Conservation (phyloP, 345 rosid species). For the Excoecaria cochinchinensis region DNA sequence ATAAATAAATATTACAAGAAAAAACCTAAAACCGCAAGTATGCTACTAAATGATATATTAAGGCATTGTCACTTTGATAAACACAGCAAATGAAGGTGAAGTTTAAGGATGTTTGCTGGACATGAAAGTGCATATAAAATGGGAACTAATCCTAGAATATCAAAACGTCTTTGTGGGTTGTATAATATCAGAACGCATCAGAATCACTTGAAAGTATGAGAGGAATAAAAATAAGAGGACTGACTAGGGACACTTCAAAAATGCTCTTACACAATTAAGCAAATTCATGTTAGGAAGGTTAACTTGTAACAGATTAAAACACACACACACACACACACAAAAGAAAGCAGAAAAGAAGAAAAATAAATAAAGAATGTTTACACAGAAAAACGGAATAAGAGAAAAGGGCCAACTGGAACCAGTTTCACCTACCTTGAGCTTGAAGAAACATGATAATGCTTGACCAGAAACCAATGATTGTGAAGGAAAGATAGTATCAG, state of each 20-base stretch:
- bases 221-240: not conserved
- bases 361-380: not conserved
- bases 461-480: conserved; percentile 69
- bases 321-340: not conserved
- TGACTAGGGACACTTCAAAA: not conserved
- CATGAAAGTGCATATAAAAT: no score
- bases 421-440: conserved; percentile 64
- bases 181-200: not conserved
- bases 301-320: not conserved
- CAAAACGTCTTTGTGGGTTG: no score
- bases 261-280: not conserved
- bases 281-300: not conserved
- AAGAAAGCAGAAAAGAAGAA: conserved; percentile 1
- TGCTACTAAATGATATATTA: not conserved
- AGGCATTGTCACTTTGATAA: not conserved
- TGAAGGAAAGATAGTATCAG: conserved; percentile 59
- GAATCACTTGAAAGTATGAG: not conserved
- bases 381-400: not conserved
- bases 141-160: no score
- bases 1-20: not conserved
- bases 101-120: not conserved
- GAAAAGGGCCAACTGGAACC: not conserved
- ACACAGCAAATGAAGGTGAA: not conserved
- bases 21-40: not conserved
- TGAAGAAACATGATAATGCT: conserved; percentile 79